These are phyloP conservation scores for Puccinia triticina DNA, from an alignment of 1,284 basidiomycete species.

Conservation along the genomic window DNA sequence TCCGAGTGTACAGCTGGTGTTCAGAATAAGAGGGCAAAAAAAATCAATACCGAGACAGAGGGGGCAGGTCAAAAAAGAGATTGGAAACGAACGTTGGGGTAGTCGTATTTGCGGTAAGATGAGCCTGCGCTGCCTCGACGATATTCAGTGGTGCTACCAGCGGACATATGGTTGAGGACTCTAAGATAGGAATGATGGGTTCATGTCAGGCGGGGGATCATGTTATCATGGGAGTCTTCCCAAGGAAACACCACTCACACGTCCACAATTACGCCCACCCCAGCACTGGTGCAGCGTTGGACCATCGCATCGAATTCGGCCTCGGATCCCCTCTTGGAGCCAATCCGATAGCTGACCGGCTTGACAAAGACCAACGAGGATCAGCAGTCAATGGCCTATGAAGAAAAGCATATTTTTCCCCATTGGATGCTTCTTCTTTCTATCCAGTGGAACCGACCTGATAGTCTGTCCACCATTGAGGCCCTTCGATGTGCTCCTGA, in stretches of 20 bases:
- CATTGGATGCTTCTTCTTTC: not conserved
- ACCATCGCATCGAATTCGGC: constrained; percentile 42
- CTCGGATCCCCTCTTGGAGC: constrained; percentile 35
- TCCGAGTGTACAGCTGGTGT: constrained; percentile 15
- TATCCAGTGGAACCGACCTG: constrained; percentile 8
- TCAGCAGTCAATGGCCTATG: not conserved
- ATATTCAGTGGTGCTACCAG: not conserved
- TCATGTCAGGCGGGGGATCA: not conserved
- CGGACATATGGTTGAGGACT: constrained; percentile 48
- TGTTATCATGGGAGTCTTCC: not conserved
- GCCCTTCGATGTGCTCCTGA: constrained; percentile 43
- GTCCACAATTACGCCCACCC: constrained; percentile 45
- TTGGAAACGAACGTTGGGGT: constrained; percentile 25
- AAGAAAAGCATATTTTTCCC: not conserved
- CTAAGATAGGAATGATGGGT: not conserved
- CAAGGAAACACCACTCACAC: constrained; percentile 18
- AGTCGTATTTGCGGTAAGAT: constrained; percentile 30
- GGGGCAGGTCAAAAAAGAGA: not conserved
- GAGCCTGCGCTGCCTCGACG: constrained; percentile 3
- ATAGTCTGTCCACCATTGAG: constrained; percentile 44
- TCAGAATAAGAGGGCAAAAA: not conserved
- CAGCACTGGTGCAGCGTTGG: constrained; percentile 25
- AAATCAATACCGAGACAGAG: not conserved
- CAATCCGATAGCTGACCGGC: constrained; percentile 37
- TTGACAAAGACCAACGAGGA: not conserved